These are phyloP conservation scores for Malassezia sp. DNA, from an alignment of 1,284 basidiomycete species.

Conservation along the genomic window DNA sequence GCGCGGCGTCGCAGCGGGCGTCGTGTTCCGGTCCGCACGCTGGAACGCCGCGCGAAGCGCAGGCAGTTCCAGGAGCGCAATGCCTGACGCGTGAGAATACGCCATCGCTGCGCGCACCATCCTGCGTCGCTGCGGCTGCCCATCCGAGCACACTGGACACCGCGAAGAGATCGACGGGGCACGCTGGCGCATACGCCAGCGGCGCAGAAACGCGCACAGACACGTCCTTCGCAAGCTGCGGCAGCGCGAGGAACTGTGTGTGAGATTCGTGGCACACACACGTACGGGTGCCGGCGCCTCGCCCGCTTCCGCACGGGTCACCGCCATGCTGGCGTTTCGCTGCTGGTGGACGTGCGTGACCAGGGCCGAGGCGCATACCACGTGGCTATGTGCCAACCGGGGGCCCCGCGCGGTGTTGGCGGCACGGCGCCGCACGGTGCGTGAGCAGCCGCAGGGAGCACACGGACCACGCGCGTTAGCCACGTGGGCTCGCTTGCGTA, in stretches of 20 bases:
- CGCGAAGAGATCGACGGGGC: neutral
- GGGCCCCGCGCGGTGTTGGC: too few relatives aligned
- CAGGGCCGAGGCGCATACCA: too few relatives aligned
- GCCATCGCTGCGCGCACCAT: neutral
- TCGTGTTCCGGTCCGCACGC: constrained; percentile 17
- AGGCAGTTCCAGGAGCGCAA: neutral
- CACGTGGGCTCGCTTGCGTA: too few relatives aligned
- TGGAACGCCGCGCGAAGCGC: constrained; percentile 1
- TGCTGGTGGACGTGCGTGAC: neutral
- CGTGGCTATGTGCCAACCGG: too few relatives aligned
- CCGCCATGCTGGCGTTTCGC: constrained; percentile 2
- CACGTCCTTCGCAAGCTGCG: constrained; percentile 37
- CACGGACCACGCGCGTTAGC: too few relatives aligned
- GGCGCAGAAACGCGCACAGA: constrained; percentile 37
- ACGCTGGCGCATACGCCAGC: constrained; percentile 4
- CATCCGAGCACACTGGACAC: neutral
- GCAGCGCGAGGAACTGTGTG: constrained; percentile 22
- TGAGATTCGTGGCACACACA: neutral
- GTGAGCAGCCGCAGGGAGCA: too few relatives aligned
- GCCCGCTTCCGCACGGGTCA: constrained; percentile 12
- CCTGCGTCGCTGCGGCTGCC: neutral
- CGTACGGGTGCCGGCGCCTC: constrained; percentile 15
- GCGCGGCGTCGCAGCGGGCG: neutral
- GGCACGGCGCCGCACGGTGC: too few relatives aligned
- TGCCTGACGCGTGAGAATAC: neutral